Evolutionary conservation across 164 flowering plant species (phyloP), one percentile per base, ranked within the genome.

Genomic region (Euptelea pleiosperma): DNA sequence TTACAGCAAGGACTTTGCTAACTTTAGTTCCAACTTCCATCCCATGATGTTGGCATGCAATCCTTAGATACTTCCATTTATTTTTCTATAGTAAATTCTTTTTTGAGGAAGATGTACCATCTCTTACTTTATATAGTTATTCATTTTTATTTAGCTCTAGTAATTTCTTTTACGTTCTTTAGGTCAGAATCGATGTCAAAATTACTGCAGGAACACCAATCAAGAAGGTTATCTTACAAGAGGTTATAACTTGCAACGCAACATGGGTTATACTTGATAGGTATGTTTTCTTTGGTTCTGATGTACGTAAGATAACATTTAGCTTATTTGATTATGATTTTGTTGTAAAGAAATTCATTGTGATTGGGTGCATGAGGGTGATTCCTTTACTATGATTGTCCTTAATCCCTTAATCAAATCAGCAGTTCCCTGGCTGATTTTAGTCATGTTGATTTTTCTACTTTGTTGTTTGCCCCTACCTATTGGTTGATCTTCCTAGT

Each of bases 201-300:
- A 58, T 79, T 43, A 70, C 66, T 53, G 86, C 82, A 30, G 89
- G 89, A 63, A 43, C 52, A 59, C 86, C 89, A 52, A 26, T 71
- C 25, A 76, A 61, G 59, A 69, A 68, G 53, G 81, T 81, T 53
- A 52, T 84, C 55, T 48, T 74, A 43, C 86, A 81, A 68, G 86
- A 84, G 70, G 73, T 70, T 48, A 18, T 50, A 18, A 37, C 65
- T 36, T 72, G 62, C 44, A 73, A 70, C 36, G 76, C 84, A 39
- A 61, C 72, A 37, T 84, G 86, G 84, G 61, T 74, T 51, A 42
- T 84, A 48, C 77, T 84, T 53, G 84, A 84, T 44, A 79, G 89
- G 86, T 83, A 65, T 15, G 16, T 19, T 24, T 55, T 34, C 16
- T 39, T 51, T 43, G 21, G 30, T n/a, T 58, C 21, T 52, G 22